Evolutionary conservation across 2,329 filamentous ascomycete genomes (phyloP).

Genomic region (Ceratocystis diversiconidia): DNA sequence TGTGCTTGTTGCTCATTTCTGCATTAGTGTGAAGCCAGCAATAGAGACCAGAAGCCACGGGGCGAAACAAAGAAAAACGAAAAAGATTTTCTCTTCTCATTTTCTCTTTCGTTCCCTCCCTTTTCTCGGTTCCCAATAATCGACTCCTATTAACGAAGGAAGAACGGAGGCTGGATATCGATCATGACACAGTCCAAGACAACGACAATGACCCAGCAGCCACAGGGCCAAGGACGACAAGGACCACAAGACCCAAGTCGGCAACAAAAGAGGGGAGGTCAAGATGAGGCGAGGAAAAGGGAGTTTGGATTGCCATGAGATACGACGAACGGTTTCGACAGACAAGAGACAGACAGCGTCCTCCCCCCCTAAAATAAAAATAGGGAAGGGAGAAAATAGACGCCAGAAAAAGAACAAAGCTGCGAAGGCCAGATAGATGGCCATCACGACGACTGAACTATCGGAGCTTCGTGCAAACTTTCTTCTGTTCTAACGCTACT

Average conservation of each 20-base stretch:
- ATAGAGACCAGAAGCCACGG: not conserved
- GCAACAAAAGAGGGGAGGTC: not conserved
- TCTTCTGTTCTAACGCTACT: not conserved
- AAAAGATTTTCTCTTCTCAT: too few relatives aligned
- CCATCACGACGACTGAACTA: too few relatives aligned
- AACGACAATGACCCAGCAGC: not conserved
- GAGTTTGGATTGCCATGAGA: too few relatives aligned
- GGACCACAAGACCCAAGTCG: not conserved
- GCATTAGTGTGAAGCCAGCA: not conserved
- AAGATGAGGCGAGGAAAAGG: too few relatives aligned
- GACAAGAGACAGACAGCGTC: too few relatives aligned
- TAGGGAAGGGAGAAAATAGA: not conserved
- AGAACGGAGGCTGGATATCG: not conserved
- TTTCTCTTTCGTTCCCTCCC: not conserved
- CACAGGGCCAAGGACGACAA: not conserved
- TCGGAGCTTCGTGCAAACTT: not conserved
- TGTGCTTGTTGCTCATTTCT: not conserved
- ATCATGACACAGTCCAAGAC: slow-evolving; percentile 1
- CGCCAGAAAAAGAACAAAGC: not conserved
- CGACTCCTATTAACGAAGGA: not conserved
- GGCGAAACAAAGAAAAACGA: not conserved
- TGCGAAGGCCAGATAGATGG: not conserved
- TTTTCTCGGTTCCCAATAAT: not conserved
- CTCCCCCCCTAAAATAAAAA: not conserved
- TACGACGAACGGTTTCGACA: too few relatives aligned